phyloP scores from a whole-genome alignment of 2,329 filamentous ascomycete species.

The Pestalotiopsis sp. region DNA sequence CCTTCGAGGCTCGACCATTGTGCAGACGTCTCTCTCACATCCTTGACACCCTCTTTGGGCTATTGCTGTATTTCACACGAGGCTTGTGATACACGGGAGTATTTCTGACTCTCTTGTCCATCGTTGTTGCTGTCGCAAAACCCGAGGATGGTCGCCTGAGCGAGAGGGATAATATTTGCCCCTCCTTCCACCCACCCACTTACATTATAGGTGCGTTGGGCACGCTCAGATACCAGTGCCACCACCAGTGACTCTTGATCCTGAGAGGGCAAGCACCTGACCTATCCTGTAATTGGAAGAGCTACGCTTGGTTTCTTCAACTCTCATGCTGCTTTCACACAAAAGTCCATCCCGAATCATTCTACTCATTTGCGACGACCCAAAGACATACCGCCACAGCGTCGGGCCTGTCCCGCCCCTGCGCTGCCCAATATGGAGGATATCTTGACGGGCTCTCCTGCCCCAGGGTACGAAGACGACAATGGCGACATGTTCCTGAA shows the following conservation, averaged over 20 bases:
- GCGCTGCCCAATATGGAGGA: constrained; percentile 1
- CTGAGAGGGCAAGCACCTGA: neutral
- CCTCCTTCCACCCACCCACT: neutral
- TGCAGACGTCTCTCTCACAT: neutral
- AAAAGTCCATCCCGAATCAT: too few relatives aligned
- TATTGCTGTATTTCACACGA: neutral
- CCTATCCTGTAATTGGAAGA: too few relatives aligned
- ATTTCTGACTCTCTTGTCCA: neutral
- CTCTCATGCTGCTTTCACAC: too few relatives aligned
- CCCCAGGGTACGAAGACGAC: neutral
- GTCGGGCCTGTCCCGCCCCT: neutral
- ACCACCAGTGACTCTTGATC: neutral
- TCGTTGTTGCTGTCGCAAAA: neutral
- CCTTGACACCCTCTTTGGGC: neutral
- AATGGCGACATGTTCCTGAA: constrained; percentile 3
- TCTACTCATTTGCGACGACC: too few relatives aligned
- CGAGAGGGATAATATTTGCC: neutral
- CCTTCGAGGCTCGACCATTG: neutral
- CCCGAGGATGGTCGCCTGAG: neutral
- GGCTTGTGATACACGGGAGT: neutral
- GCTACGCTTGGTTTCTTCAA: too few relatives aligned
- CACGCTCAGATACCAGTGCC: neutral
- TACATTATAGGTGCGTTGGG: neutral
- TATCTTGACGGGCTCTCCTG: constrained; percentile 2
- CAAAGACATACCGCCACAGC: too few relatives aligned